These are phyloP conservation scores for Tilletia setariae DNA, from an alignment of 1,284 basidiomycete genomes.

Conservation along the genomic window DNA sequence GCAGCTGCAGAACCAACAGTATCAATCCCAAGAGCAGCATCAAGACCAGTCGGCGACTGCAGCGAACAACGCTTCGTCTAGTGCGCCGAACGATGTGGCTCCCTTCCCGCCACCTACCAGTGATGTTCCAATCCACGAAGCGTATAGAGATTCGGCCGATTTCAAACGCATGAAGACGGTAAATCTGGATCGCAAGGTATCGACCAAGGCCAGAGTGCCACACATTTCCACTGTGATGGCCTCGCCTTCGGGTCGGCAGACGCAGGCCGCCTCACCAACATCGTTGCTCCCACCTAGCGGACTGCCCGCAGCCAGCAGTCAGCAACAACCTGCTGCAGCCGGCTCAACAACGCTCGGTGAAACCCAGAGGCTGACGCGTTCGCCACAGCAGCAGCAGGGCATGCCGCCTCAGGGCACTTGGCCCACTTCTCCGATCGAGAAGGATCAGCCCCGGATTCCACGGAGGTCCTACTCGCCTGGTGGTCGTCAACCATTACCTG, in stretches of 20 bases:
- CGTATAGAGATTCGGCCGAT: constrained; percentile 79
- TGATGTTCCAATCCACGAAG: constrained; percentile 42
- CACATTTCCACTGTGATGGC: constrained; percentile 94
- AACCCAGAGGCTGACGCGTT: neutral
- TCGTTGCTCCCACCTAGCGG: neutral
- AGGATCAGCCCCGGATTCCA: neutral
- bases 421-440: neutral
- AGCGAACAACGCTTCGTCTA: neutral
- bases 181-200: constrained; percentile 82
- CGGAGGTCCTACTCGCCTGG: neutral
- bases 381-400: neutral
- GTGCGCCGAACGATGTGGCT: neutral
- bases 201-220: constrained; percentile 83
- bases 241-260: constrained; percentile 68
- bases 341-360: neutral
- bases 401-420: constrained; percentile 6
- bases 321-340: neutral
- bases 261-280: neutral
- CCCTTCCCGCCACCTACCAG: neutral
- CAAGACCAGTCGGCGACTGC: neutral
- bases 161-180: constrained; percentile 89
- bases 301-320: neutral
- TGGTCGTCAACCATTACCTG: neutral
- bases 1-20: neutral
- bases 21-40: neutral